Evolutionary conservation across 2,329 filamentous ascomycete genomes (phyloP).

Genomic region (Plenodomus biglobosus): DNA sequence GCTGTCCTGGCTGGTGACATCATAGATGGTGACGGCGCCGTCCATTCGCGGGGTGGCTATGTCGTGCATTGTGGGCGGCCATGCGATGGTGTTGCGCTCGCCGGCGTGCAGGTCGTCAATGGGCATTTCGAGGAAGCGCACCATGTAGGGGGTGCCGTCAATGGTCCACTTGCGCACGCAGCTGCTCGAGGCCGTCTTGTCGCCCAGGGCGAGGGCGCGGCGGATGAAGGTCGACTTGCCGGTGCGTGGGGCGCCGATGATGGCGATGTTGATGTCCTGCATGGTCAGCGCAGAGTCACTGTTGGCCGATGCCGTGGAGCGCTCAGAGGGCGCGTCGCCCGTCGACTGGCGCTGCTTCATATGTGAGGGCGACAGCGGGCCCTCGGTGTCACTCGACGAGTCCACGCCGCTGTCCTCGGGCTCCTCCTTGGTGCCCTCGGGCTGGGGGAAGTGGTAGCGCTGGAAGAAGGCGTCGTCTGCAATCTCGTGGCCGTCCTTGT

Average conservation of each 20-base stretch:
- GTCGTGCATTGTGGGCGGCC: slow-evolving; percentile 62
- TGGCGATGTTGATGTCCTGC: slow-evolving; percentile 60
- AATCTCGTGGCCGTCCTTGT: slow-evolving; percentile 51
- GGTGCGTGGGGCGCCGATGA: slow-evolving; percentile 56
- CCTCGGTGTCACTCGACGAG: slow-evolving; percentile 42
- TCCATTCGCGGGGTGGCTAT: slow-evolving; percentile 74
- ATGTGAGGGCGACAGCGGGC: slow-evolving; percentile 42
- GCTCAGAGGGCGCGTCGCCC: slow-evolving; percentile 20
- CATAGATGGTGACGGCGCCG: slow-evolving; percentile 82
- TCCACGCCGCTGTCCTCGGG: slow-evolving; percentile 31
- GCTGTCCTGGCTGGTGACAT: slow-evolving; percentile 77
- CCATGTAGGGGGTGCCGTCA: slow-evolving; percentile 57
- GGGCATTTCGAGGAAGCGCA: slow-evolving; percentile 60
- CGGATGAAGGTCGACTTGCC: slow-evolving; percentile 64
- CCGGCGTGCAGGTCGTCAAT: slow-evolving; percentile 56
- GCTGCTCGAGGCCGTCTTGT: slow-evolving; percentile 46
- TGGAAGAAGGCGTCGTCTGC: slow-evolving; percentile 47
- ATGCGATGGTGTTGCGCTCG: slow-evolving; percentile 56
- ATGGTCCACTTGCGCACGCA: slow-evolving; percentile 58
- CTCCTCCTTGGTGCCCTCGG: slow-evolving; percentile 18
- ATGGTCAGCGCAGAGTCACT: slow-evolving; percentile 40
- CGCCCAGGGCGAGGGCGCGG: slow-evolving; percentile 57
- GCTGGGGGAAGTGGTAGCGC: slow-evolving; percentile 44
- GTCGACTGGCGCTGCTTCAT: slow-evolving; percentile 27
- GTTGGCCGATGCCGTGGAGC: slow-evolving; percentile 29